Evolutionary conservation across 441 rosid genomes (phyloP).

Genomic region (Populus hybrid): DNA sequence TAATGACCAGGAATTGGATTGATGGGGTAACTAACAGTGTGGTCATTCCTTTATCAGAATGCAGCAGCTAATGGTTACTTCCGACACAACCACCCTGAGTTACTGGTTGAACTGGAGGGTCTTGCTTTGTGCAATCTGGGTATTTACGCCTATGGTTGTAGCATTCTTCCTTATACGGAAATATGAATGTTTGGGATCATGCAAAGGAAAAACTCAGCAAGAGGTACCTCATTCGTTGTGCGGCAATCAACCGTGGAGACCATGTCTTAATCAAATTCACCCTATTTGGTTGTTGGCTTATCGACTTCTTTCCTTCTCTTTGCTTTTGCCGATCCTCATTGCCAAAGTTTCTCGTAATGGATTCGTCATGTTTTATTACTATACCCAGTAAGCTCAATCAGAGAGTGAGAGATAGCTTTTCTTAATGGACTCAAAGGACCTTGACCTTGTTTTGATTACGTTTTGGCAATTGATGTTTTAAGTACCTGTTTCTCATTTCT

Average conservation of each 20-base stretch:
- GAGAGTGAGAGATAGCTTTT: not conserved
- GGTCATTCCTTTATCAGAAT: constrained; percentile 37
- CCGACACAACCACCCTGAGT: constrained; percentile 36
- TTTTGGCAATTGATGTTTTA: not conserved
- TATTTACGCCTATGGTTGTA: constrained; percentile 26
- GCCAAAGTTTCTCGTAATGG: constrained; percentile 53
- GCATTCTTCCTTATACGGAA: constrained; percentile 49
- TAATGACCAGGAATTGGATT: not conserved
- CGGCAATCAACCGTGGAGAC: constrained; percentile 72
- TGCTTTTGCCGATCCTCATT: constrained; percentile 48
- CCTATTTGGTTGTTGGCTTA: constrained; percentile 91
- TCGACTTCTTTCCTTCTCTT: constrained; percentile 56
- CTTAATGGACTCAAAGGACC: not conserved
- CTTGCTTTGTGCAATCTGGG: constrained; percentile 54
- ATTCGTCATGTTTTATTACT: constrained; percentile 64
- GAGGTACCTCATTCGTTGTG: constrained; percentile 17
- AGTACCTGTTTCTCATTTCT: constrained; percentile 5
- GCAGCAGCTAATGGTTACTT: constrained; percentile 22
- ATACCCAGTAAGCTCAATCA: constrained; percentile 63
- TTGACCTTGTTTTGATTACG: not conserved
- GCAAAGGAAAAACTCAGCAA: constrained; percentile 27
- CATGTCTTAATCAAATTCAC: constrained; percentile 72
- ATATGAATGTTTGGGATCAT: constrained; percentile 42
- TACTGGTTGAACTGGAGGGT: constrained; percentile 71
- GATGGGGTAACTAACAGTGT: not conserved